A percentile compares a stretch with the other conserved stretches of the same genome.
Conservation (phyloP, 192 early-diverging fungal species). For the Podila horticola region DNA sequence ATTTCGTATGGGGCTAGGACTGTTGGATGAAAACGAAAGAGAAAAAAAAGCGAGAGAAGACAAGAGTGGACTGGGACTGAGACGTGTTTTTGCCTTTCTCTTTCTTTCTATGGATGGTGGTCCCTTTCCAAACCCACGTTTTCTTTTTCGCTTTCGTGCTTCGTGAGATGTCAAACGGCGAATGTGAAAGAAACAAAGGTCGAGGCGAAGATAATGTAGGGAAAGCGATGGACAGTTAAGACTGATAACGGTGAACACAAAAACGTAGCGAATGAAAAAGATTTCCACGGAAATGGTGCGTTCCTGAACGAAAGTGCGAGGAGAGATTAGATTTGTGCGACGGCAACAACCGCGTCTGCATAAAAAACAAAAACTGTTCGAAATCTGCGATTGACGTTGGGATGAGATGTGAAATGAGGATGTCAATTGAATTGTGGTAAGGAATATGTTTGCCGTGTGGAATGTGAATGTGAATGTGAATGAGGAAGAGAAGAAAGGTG, state of each 20-base stretch:
- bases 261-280: too few relatives aligned
- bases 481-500: neutral
- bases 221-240: neutral
- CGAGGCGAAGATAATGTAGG: neutral
- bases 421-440: too few relatives aligned
- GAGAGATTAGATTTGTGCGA: neutral
- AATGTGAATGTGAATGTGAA: neutral
- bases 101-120: neutral
- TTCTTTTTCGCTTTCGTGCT: too few relatives aligned
- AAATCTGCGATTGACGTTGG: neutral
- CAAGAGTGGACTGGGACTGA: neutral
- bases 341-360: too few relatives aligned
- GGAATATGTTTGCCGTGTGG: neutral
- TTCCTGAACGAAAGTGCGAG: neutral
- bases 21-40: neutral
- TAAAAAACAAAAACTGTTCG: too few relatives aligned
- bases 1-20: constrained; percentile 1
- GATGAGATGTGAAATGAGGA: neutral
- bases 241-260: neutral
- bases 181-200: neutral
- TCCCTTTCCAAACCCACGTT: neutral
- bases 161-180: too few relatives aligned
- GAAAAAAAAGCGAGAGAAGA: neutral
- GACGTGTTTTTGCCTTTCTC: neutral
- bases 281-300: neutral